Evolutionary conservation across 2,329 filamentous ascomycete species (phyloP), one percentile per base, ranked within the genome.

Genomic region (Moelleriella libera): DNA sequence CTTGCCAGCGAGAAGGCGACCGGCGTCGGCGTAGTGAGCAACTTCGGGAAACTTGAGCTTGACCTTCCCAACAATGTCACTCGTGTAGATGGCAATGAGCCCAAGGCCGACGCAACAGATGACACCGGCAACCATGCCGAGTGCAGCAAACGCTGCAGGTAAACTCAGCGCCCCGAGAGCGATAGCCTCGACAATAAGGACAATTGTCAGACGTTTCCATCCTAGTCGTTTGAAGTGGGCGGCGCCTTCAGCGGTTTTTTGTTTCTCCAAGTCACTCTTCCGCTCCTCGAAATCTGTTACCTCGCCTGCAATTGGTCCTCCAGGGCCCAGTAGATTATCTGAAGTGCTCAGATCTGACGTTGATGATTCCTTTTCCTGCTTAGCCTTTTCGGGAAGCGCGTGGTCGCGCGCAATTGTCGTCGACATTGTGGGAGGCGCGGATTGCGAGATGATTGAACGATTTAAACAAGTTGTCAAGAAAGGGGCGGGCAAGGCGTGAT

Each of bases 1-100:
- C 14, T 63, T 66, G 7, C 83, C 83, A 49, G 70, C 68, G 45
- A 86, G 66, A 44, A 85, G 67, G 43, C 72, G 67, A 2, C 80
- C 82, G 11, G 79, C 82, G 55, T 87, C 83, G 28, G 80, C 78
- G 58, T 85, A 84, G 55, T 77, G 80, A 41, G 75, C 71, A 45
- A 85, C 71, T 11, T 77, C 64, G 2, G 81, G 80, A 53, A 60
- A 67, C 49, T 63, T 68, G 55, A 73, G 57, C 60, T 73, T 73
- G 53, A 71, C 66, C 57, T 70, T 62, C 39, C 69, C 69, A 45
- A 72, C 66, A 50, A 72, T 60, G 48, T 71, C 63, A 49, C 63
- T 68, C 39, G 67, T 72, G 59, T 70, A 72, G 50, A 72, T 72
- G 50, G 69, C 69, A 40, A 72, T 50, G 28, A 72, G 55, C 12